phyloP scores from a whole-genome alignment of 768 basidiomycete genomes.

The Butyriboletus loyo region DNA sequence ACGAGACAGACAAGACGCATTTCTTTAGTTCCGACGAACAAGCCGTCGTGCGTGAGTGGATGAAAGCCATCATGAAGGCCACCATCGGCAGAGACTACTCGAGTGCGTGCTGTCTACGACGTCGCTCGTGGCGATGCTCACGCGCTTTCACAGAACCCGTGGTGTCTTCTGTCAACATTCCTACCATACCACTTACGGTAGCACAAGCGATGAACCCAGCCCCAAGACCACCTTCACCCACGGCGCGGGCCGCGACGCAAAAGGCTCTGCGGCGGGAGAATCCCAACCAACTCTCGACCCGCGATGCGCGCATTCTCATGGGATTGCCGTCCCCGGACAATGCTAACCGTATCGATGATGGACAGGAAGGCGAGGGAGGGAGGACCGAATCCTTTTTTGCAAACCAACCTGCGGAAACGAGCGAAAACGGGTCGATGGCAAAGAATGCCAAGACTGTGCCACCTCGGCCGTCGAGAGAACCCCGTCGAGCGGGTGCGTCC shows the following conservation, averaged over 20 bases:
- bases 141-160: constrained; percentile 67
- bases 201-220: constrained; percentile 97
- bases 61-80: constrained; percentile 99
- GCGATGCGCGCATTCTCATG: constrained; percentile 78
- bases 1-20: constrained; percentile 83
- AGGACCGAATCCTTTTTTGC: constrained; percentile 57
- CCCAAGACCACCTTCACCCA: constrained; percentile 91
- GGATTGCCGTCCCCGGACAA: constrained; percentile 41
- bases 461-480: constrained; percentile 67
- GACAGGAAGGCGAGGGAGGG: constrained; percentile 42
- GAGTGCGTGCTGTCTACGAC: constrained; percentile 47
- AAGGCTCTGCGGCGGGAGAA: constrained; percentile 83
- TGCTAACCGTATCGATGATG: constrained; percentile 17
- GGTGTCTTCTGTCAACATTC: constrained; percentile 93
- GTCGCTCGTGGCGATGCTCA: neutral
- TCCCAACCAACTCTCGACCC: constrained; percentile 73
- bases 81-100: constrained; percentile 93
- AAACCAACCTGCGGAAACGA: constrained; percentile 30
- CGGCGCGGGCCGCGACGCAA: constrained; percentile 83
- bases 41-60: constrained; percentile 87
- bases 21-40: constrained; percentile 93
- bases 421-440: constrained; percentile 18
- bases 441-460: constrained; percentile 37
- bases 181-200: constrained; percentile 90
- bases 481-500: constrained; percentile 42